Percentiles rank a stretch among this genome's conserved stretches.
Conservation (phyloP, 1,284 basidiomycete genomes). For the Leccinum pachyderme region DNA sequence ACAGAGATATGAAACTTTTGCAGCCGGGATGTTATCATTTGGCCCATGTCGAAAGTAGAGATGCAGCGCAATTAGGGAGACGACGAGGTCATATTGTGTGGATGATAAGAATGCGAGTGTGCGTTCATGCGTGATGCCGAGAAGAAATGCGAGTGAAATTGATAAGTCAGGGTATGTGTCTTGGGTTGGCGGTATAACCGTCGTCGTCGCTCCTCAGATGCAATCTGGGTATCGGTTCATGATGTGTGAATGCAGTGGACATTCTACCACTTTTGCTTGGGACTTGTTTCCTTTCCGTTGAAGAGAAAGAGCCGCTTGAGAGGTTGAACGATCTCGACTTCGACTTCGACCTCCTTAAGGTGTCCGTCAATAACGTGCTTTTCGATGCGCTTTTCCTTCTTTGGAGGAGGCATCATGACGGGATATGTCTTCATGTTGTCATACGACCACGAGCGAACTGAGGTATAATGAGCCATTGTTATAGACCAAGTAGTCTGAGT, state of each 20-base stretch:
- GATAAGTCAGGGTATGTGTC: conserved; percentile 40
- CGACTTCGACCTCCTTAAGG: conserved; percentile 46
- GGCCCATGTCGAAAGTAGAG: conserved; percentile 16
- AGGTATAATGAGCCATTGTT: neutral
- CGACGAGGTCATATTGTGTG: conserved; percentile 30
- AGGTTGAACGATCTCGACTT: conserved; percentile 48
- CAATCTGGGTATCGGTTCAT: conserved; percentile 30
- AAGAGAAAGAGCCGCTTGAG: conserved; percentile 52
- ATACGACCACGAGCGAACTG: conserved; percentile 67
- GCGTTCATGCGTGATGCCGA: conserved; percentile 22
- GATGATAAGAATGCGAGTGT: conserved; percentile 28
- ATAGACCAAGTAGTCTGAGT: neutral
- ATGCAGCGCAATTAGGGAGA: conserved; percentile 32
- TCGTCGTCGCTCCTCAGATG: conserved; percentile 28
- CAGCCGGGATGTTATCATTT: conserved; percentile 16
- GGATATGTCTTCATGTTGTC: conserved; percentile 66
- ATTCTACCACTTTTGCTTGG: conserved; percentile 30
- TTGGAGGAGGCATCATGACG: conserved; percentile 52
- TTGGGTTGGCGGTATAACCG: conserved; percentile 34
- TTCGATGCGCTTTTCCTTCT: conserved; percentile 53
- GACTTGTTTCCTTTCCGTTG: conserved; percentile 34
- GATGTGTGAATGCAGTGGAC: conserved; percentile 8
- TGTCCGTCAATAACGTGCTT: conserved; percentile 50
- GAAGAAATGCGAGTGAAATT: conserved; percentile 19
- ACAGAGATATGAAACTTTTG: conserved; percentile 27